A percentile compares a stretch with the other conserved stretches of the same genome.
These are phyloP conservation scores for Rhodamnia argentea DNA, from an alignment of 345 rosid genomes.

Conservation along the genomic window DNA sequence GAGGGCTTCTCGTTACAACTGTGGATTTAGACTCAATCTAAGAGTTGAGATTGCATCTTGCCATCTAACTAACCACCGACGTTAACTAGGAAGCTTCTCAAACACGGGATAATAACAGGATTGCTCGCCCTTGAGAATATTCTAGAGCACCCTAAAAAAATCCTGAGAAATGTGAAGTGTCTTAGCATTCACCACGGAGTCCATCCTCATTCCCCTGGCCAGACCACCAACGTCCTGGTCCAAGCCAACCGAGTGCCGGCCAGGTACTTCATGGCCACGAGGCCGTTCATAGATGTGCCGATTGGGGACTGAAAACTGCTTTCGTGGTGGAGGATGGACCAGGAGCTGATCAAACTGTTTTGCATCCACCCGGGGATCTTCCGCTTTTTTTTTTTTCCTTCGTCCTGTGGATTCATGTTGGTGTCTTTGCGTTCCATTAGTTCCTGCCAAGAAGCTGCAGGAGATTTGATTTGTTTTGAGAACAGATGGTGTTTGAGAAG, in stretches of 20 bases:
- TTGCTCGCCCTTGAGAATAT: too few species aligned
- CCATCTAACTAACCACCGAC: too few species aligned
- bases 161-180: too few species aligned
- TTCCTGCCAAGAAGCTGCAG: background rate
- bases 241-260: conserved; percentile 37
- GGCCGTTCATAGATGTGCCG: conserved; percentile 77
- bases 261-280: conserved; percentile 63
- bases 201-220: conserved; percentile 68
- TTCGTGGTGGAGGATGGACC: conserved; percentile 39
- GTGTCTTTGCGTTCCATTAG: background rate
- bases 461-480: background rate
- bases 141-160: too few species aligned
- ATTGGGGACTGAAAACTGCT: conserved; percentile 53
- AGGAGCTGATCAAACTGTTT: conserved; percentile 13
- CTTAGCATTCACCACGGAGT: conserved; percentile 17
- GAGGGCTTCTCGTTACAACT: too few species aligned
- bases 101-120: too few species aligned
- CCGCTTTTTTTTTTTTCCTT: conserved; percentile 6
- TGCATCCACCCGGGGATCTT: conserved; percentile 43
- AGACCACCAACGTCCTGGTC: conserved; percentile 73
- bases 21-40: too few species aligned
- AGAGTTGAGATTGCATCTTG: too few species aligned
- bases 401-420: too few species aligned
- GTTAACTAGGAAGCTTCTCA: too few species aligned
- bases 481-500: background rate